Evolutionary conservation across 1,139 yeast species (phyloP), one percentile per base, ranked within the genome.

Genomic region (Yamadazyma triangularis): DNA sequence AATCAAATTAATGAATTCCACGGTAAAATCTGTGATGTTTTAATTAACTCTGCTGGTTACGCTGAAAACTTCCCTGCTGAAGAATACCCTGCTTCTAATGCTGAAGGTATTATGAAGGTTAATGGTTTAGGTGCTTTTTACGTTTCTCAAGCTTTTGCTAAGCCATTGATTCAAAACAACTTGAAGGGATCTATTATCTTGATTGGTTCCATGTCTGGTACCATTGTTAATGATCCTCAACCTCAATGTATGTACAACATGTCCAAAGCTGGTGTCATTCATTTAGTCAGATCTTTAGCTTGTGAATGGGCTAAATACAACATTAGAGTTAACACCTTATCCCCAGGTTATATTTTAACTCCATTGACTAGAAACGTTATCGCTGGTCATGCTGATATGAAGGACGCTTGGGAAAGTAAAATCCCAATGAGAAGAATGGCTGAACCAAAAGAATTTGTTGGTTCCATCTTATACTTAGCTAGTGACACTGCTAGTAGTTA

Each of bases 31-130:
- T 77, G 87, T 24, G 76, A 79, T 47, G 62, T 82, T 39, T 69
- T 84, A 47, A 70, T 84, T 39, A 83, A 84, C 61, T 70, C 87
- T 30, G 93, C 94, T 9, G 93, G 94, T n/a, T 84, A 79, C 64
- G 79, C 87, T 53, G 88, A 82, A 54, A 82, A 80, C 61, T 75
- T 70, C 58, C 74, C 86, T 3, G 93, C 93, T 18, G 76, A 79
- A 47, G 85, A 81, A 31, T 84, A 83, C 58, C 89, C 91, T 13
- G 74, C 86, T 23, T 52, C 58, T 32, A 79, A 79, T 48, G 85
- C 88, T 32, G 86, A 80, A 48, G 70, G 73, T 21, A 61, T 84
- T 38, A 68, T 81, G 59, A 74, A 79, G 50, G 93, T 83, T 36
- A 83, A 84, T 56, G 72, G 83, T 16, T 64, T 81, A 56, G 94